These are phyloP conservation scores for Beauveria rudraprayagi DNA, from an alignment of 2,329 filamentous ascomycete species.

Conservation along the genomic window DNA sequence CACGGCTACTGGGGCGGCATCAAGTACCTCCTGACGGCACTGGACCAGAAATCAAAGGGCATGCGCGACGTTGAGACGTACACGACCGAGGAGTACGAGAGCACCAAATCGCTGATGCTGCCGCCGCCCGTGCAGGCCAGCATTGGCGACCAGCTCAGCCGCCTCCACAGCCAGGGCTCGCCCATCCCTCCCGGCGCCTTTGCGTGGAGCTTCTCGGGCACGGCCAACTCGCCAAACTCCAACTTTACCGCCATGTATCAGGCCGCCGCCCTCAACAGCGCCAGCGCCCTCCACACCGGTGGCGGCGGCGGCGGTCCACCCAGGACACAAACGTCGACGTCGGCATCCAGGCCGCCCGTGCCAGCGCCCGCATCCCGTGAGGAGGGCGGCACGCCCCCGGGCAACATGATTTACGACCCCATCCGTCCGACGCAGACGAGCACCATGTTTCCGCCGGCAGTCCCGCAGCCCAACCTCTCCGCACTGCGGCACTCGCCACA, in stretches of 20 bases:
- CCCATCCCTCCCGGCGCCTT: conserved; percentile 48
- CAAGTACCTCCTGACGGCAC: conserved; percentile 75
- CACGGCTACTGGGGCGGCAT: conserved; percentile 80
- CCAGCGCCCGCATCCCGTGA: not conserved
- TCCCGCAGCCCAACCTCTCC: conserved; percentile 41
- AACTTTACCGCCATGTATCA: conserved; percentile 77
- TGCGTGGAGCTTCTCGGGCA: conserved; percentile 82
- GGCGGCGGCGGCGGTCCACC: not conserved
- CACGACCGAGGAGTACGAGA: conserved; percentile 69
- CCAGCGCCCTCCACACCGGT: not conserved
- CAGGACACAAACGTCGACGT: not conserved
- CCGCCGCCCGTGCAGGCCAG: conserved; percentile 29
- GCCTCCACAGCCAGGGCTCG: conserved; percentile 38
- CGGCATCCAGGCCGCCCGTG: not conserved
- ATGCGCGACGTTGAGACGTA: conserved; percentile 69
- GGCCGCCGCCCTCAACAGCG: conserved; percentile 19
- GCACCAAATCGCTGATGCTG: conserved; percentile 42
- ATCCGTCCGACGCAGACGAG: conserved; percentile 46
- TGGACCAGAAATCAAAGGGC: conserved; percentile 82
- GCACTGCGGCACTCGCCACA: conserved; percentile 38
- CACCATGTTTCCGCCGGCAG: conserved; percentile 40
- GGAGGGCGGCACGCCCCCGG: conserved; percentile 41
- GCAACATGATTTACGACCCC: conserved; percentile 53
- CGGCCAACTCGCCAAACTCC: conserved; percentile 75
- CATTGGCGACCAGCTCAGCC: conserved; percentile 33